Evolutionary conservation across 1,284 basidiomycete species (phyloP).

Genomic region (Xanthoconium separans): DNA sequence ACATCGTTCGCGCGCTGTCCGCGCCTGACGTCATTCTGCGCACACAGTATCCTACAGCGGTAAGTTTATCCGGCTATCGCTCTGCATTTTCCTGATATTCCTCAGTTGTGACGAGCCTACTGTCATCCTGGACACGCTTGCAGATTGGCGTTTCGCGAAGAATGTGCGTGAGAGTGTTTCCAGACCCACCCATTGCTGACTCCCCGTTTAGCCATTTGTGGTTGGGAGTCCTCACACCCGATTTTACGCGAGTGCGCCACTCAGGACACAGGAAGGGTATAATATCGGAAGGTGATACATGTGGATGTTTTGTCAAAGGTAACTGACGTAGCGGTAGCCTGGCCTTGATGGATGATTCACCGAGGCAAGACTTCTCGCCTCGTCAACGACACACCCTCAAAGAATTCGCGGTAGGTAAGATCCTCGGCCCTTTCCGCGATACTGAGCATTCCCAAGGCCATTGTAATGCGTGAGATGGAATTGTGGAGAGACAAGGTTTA

Average conservation of each 20-base stretch:
- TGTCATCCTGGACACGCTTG: slow-evolving; percentile 75
- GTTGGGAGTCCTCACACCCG: slow-evolving; percentile 65
- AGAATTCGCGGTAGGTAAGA: slow-evolving; percentile 72
- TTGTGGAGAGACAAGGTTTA: slow-evolving; percentile 87
- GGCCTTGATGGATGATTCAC: slow-evolving; percentile 84
- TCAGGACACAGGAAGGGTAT: slow-evolving; percentile 86
- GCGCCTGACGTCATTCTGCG: slow-evolving; percentile 75
- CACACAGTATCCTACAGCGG: slow-evolving; percentile 82
- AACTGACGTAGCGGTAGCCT: slow-evolving; percentile 45
- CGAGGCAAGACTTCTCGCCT: slow-evolving; percentile 83
- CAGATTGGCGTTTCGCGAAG: slow-evolving; percentile 87
- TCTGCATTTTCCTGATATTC: slow-evolving; percentile 5
- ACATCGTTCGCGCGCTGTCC: slow-evolving; percentile 53
- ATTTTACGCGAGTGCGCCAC: slow-evolving; percentile 91
- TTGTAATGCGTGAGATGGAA: slow-evolving; percentile 96
- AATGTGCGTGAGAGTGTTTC: slow-evolving; percentile 49
- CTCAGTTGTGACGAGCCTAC: slow-evolving; percentile 83
- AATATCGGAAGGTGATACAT: slow-evolving; percentile 78
- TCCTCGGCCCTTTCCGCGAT: not conserved
- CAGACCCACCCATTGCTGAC: not conserved
- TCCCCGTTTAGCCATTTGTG: slow-evolving; percentile 65
- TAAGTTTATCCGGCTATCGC: slow-evolving; percentile 34
- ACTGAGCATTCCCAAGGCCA: slow-evolving; percentile 45
- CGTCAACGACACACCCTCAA: slow-evolving; percentile 90
- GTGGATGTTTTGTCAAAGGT: slow-evolving; percentile 1